Percentiles rank a stretch among this genome's conserved stretches.
These are phyloP conservation scores for Debaryomyces coudertii DNA, from an alignment of 1,139 yeast species.

Conservation along the genomic window DNA sequence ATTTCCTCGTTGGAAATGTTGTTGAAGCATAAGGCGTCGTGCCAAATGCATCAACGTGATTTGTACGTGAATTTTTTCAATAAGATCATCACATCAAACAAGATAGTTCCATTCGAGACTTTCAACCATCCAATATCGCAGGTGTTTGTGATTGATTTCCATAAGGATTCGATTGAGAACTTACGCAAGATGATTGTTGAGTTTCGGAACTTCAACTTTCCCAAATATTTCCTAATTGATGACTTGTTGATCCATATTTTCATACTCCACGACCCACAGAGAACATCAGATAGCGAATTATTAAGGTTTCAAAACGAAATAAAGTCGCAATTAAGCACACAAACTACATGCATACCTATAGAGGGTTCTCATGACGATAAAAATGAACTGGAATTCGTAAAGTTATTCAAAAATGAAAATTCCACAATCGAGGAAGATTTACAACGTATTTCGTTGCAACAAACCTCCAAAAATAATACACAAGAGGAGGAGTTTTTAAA, in stretches of 20 bases:
- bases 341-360: constrained; percentile 36
- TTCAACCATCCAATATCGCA: constrained; percentile 89
- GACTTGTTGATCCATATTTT: constrained; percentile 56
- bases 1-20: constrained; percentile 43
- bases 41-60: constrained; percentile 20
- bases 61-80: constrained; percentile 65
- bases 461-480: constrained; percentile 15
- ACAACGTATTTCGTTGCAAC: constrained; percentile 40
- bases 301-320: constrained; percentile 37
- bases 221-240: constrained; percentile 60
- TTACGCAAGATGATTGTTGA: constrained; percentile 43
- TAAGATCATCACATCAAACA: constrained; percentile 61
- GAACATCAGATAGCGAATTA: constrained; percentile 26
- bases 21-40: constrained; percentile 24
- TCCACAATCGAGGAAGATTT: constrained; percentile 60
- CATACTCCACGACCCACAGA: constrained; percentile 37
- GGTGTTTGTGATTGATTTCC: constrained; percentile 61
- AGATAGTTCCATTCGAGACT: constrained; percentile 80
- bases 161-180: constrained; percentile 51
- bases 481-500: constrained; percentile 16
- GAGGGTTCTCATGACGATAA: constrained; percentile 7
- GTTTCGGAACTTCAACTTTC: constrained; percentile 50
- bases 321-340: constrained; percentile 28
- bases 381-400: constrained; percentile 16
- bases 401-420: constrained; percentile 34